Base-by-base conservation (phyloP, 164 flowering plant species). In the Akebia trifoliata region DNA sequence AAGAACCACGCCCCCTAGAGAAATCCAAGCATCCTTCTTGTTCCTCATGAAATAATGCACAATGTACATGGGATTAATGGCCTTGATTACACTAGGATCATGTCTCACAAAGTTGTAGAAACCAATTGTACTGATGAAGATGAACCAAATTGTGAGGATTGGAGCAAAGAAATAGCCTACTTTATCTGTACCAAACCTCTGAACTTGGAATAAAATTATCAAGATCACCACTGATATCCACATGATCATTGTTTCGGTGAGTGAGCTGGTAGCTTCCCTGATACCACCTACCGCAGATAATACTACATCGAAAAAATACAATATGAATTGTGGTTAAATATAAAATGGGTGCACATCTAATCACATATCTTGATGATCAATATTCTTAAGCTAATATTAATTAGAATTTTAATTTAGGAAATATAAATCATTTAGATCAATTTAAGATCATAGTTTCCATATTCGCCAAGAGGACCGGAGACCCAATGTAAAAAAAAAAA, bases 161-260 rank as follows among this genome's bases (percentile, higher is more conserved):
- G 73, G 73, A 0, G 70, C 70, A 31, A 65, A 72, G 24, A 24
- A 40, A n/a, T 56, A 65, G 1, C 73, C 76, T 1, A 69, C 68
- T 65, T 56, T 65, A 25, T 69, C 59, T 1, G 73, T 69, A 8
- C 73, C 73, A 25, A 61, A 67, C 34, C 65, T 66, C 43, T 66
- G 65, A 54, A 55, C 49, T 40, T 35, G 59, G 64, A 66, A 54
- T 30, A 59, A 28, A n/a, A 45, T 9, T 30, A 66, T 46, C 34
- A 66, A 40, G 39, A 66, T 60, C 2, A 50, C 59, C 17, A 53
- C 49, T 9, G 70, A 60, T 39, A 60, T 56, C 70, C 60, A 54
- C 26, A 66, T 42, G 8, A 66, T 46, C 18, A 20, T 50, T 31
- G 32, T 43, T 38, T 46, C 51, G 10, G 62, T 56, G 20, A 64